A percentile compares a stretch with the other conserved stretches of the same genome.
Evolutionary conservation across 441 rosid genomes (phyloP).

Genomic region (Codiaeum variegatum): DNA sequence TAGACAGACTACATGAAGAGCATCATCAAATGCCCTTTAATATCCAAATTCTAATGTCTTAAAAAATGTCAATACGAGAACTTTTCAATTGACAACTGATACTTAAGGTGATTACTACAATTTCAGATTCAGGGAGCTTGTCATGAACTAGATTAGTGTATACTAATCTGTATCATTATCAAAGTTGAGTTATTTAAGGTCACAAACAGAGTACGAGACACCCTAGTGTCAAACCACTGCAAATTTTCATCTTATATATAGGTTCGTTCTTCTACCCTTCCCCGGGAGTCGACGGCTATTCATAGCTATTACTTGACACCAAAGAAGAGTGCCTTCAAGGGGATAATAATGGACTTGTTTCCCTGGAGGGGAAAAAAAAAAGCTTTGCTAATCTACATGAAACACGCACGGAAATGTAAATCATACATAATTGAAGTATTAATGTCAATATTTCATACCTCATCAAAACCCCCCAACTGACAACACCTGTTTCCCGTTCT

Average conservation of each 20-base stretch:
- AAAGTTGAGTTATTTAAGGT: background rate
- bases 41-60: background rate
- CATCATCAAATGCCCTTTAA: background rate
- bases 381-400: background rate
- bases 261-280: no score
- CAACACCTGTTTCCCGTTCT: constrained; percentile 95
- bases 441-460: constrained; percentile 43
- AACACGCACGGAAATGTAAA: background rate
- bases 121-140: background rate
- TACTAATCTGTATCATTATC: background rate
- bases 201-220: background rate
- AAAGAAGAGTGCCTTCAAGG: no score
- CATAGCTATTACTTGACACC: no score
- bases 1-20: background rate
- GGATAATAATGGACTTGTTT: background rate
- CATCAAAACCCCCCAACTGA: constrained; percentile 72
- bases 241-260: background rate
- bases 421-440: background rate
- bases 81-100: background rate
- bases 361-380: no score
- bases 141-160: background rate
- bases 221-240: background rate
- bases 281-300: no score
- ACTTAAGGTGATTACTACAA: background rate
- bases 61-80: background rate